A percentile compares a stretch with the other conserved stretches of the same genome.
These are phyloP conservation scores for Aspergillus sp. DNA, from an alignment of 2,329 filamentous ascomycete species.

Conservation along the genomic window DNA sequence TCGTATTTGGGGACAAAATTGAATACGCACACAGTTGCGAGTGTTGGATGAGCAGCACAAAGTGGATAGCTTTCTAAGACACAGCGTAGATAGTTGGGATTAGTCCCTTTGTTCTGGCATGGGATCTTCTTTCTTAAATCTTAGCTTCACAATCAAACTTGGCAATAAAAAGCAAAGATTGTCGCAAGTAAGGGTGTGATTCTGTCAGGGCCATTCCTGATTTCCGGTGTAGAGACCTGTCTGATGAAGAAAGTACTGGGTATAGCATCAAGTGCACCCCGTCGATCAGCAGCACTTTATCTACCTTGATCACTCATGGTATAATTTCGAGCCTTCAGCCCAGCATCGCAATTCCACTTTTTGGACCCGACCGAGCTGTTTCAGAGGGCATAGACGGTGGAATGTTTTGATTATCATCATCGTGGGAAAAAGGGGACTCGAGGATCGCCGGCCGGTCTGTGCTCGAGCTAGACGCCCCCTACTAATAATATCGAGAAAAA, in stretches of 20 bases:
- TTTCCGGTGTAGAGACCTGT: background rate
- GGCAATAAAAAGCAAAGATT: background rate
- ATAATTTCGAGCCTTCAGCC: background rate
- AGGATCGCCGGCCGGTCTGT: constrained; percentile 23
- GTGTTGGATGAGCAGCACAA: background rate
- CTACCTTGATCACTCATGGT: background rate
- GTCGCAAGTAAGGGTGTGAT: background rate
- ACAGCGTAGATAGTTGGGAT: background rate
- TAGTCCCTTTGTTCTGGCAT: background rate
- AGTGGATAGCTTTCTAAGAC: background rate
- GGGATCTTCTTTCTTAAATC: background rate
- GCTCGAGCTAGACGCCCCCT: constrained; percentile 15
- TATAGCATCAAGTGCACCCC: background rate
- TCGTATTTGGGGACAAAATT: background rate
- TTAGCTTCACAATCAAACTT: background rate
- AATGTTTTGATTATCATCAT: constrained; percentile 7
- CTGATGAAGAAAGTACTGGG: background rate
- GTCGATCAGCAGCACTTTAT: background rate
- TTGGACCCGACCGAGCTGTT: constrained; percentile 6
- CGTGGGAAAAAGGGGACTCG: constrained; percentile 19
- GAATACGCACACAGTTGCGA: no score
- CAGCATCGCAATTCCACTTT: background rate
- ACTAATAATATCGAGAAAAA: constrained; percentile 11
- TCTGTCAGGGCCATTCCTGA: background rate
- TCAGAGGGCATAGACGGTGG: background rate